Base-by-base conservation (phyloP, 768 basidiomycete species). In the Tylopilus intermedius region DNA sequence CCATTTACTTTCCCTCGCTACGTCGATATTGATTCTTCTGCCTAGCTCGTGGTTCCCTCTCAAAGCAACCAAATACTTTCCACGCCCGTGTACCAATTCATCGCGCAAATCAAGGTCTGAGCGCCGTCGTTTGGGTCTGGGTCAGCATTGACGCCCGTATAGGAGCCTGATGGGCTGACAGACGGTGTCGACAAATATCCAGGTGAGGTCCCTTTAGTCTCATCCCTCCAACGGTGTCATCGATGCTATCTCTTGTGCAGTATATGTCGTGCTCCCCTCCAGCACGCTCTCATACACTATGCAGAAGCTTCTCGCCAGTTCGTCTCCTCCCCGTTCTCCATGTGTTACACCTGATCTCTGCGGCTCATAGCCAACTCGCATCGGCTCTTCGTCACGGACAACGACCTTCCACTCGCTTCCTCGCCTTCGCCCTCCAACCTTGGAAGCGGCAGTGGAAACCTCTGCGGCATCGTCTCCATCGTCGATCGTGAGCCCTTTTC, bases 161-260 rank as follows among this genome's bases (percentile, higher is more conserved):
- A 88, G 86, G 80, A 77, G 51, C 79, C 83, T 0, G 78, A 87
- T 53, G 90, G 90, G n/a, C 81, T 80, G 5, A 87, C 79, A 4
- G 90, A 92, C 55, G 90, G 90, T 4, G 82, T 67, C 30, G 90
- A 92, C 61, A 82, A 79, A 69, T 90, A 83, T 70, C 90, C 89
- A 67, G 85, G 88, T 85, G 54, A 44, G 59, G 60, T 4, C 5
- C 9, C 18, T 8, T 21, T 14, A 4, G 15, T 37, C 49, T 43
- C 22, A 10, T 50, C 37, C 24, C 33, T 33, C 42, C 9, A 22
- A 27, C 32, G 1, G 8, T 29, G 30, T 38, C n/a, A 29, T 24
- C 35, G 40, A 54, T 42, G 44, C 5, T 21, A 48, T 54, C 22
- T 7, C 13, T 22, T 8, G 29, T 37, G 2, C 66, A 87, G 90